A percentile compares a stretch with the other conserved stretches of the same genome.
phyloP scores from a whole-genome alignment of 2,329 filamentous ascomycete genomes.

The Fusarium decemcellulare region DNA sequence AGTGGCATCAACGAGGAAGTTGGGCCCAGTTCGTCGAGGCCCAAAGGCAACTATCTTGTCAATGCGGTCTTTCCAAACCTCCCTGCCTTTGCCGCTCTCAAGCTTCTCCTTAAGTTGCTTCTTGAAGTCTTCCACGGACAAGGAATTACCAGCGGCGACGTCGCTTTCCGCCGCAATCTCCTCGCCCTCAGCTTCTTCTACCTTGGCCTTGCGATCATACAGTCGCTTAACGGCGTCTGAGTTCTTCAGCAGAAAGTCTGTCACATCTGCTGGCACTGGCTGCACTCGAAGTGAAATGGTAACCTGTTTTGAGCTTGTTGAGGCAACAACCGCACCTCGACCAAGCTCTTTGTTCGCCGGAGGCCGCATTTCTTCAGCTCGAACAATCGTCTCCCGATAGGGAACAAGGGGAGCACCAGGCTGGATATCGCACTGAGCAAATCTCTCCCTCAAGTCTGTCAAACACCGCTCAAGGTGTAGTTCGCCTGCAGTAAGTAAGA shows the following conservation, averaged over 20 bases:
- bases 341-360: conserved; percentile 89
- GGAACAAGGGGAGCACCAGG: conserved; percentile 95
- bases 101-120: conserved; percentile 78
- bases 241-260: conserved; percentile 88
- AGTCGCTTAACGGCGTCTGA: conserved; percentile 82
- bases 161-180: conserved; percentile 69
- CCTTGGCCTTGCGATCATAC: conserved; percentile 74
- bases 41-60: conserved; percentile 93
- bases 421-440: conserved; percentile 94
- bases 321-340: conserved; percentile 81
- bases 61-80: conserved; percentile 81
- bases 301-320: conserved; percentile 89
- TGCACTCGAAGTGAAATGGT: conserved; percentile 82
- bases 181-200: conserved; percentile 55
- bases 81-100: conserved; percentile 79
- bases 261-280: conserved; percentile 83
- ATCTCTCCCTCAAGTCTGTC: conserved; percentile 92
- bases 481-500: conserved; percentile 93
- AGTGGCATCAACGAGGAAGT: conserved; percentile 89
- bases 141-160: conserved; percentile 69
- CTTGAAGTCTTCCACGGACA: conserved; percentile 84
- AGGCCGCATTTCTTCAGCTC: conserved; percentile 91
- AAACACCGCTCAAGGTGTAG: conserved; percentile 94
- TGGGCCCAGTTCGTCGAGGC: conserved; percentile 86
- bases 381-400: conserved; percentile 92